Percentiles rank a stretch among this genome's conserved stretches.
These are phyloP conservation scores for Funneliformis geosporum DNA, from an alignment of 192 early-diverging fungal genomes.

Conservation along the genomic window DNA sequence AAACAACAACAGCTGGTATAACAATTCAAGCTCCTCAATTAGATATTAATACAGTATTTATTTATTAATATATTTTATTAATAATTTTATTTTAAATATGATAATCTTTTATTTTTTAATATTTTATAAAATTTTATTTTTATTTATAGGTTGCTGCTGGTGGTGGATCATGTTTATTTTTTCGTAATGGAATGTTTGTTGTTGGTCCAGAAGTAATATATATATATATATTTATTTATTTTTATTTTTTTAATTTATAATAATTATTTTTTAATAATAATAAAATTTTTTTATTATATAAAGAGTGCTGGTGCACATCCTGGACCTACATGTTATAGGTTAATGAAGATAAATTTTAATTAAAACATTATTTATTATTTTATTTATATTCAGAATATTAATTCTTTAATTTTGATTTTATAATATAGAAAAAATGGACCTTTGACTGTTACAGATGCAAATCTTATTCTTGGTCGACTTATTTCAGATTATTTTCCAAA, in stretches of 20 bases:
- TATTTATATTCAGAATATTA: neutral
- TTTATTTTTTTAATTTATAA: neutral
- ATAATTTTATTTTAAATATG: neutral
- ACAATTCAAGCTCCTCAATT: conserved; percentile 95
- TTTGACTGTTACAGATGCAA: conserved; percentile 92
- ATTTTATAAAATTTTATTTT: neutral
- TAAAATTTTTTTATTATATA: neutral
- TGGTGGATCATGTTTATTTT: conserved; percentile 90
- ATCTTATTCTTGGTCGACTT: conserved; percentile 85
- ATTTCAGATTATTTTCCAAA: conserved; percentile 86
- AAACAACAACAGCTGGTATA: conserved; percentile 88
- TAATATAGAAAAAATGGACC: conserved; percentile 81
- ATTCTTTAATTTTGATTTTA: neutral
- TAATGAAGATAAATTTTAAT: neutral
- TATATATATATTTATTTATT: neutral
- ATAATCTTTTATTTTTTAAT: neutral
- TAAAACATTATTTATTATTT: neutral
- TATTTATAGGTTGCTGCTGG: conserved; percentile 76
- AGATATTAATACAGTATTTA: conserved; percentile 80
- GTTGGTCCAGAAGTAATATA: conserved; percentile 90
- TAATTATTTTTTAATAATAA: neutral
- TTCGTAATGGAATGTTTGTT: conserved; percentile 89
- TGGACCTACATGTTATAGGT: conserved; percentile 93
- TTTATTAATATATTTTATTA: neutral
- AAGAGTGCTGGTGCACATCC: conserved; percentile 89